A percentile compares a stretch with the other conserved stretches of the same genome.
Evolutionary conservation across 768 basidiomycete genomes (phyloP).

Genomic region (Naganishia vaughanmartiniae): DNA sequence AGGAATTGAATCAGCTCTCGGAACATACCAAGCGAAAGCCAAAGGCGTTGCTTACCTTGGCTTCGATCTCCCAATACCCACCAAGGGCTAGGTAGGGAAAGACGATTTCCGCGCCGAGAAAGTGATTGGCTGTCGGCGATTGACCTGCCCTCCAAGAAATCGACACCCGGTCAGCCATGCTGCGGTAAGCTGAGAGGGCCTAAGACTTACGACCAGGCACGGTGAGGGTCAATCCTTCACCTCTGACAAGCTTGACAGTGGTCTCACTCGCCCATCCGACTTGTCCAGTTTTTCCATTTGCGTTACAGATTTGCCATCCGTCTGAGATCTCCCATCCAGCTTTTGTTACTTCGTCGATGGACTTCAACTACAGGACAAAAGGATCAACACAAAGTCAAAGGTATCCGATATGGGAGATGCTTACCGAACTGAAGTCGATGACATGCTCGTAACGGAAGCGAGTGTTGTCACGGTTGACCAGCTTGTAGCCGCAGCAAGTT

Average conservation of each 20-base stretch:
- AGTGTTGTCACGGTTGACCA: neutral
- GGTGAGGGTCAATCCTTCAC: neutral
- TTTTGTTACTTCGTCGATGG: neutral
- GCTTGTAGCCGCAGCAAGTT: neutral
- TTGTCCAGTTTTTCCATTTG: neutral
- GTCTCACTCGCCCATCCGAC: constrained; percentile 1
- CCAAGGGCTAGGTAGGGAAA: neutral
- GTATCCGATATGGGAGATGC: too few species aligned
- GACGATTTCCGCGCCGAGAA: neutral
- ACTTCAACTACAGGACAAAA: neutral
- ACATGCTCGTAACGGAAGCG: neutral
- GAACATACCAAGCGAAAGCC: too few species aligned
- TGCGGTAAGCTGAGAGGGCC: neutral
- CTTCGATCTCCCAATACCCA: neutral
- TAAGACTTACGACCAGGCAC: neutral
- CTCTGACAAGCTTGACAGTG: neutral
- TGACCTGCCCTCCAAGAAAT: neutral
- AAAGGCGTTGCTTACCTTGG: neutral
- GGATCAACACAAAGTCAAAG: too few species aligned
- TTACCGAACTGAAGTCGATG: constrained; percentile 1
- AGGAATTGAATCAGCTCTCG: too few species aligned
- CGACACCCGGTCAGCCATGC: neutral
- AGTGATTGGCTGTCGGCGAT: neutral
- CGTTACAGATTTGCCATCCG: neutral
- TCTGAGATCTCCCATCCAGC: neutral